A percentile compares a stretch with the other conserved stretches of the same genome.
phyloP scores from a whole-genome alignment of 23 red algal genomes.

The Gracilaria gracilis region DNA sequence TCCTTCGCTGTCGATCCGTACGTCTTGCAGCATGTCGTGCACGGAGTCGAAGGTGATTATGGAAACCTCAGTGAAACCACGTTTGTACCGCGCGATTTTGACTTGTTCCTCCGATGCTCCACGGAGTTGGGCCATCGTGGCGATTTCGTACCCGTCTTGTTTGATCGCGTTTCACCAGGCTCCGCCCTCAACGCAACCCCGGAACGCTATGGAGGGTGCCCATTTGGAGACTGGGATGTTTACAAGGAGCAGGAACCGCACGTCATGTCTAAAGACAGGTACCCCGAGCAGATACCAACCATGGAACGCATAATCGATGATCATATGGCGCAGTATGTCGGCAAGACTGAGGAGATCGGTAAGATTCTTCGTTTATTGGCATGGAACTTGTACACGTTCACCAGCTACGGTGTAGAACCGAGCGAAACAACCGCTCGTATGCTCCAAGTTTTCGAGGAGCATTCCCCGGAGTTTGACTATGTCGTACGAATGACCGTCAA shows the following conservation, averaged over 20 bases:
- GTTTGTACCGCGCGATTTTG: background rate
- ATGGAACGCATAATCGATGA: constrained; percentile 33
- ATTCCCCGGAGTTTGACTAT: constrained; percentile 23
- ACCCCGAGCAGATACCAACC: background rate
- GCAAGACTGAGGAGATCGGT: constrained; percentile 27
- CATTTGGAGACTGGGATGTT: constrained; percentile 13
- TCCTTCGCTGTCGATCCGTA: constrained; percentile 13
- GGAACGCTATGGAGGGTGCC: constrained; percentile 13
- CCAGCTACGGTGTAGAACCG: constrained; percentile 10
- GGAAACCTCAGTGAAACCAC: background rate
- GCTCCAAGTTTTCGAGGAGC: background rate
- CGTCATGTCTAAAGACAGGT: constrained; percentile 7
- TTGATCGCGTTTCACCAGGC: background rate
- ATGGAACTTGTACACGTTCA: constrained; percentile 30
- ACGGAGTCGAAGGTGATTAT: background rate
- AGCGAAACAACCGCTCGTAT: constrained; percentile 5
- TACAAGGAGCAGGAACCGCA: constrained; percentile 1
- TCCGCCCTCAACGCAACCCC: background rate
- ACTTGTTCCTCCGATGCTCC: constrained; percentile 10
- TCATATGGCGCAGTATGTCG: constrained; percentile 14
- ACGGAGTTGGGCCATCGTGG: constrained; percentile 17
- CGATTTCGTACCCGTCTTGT: background rate
- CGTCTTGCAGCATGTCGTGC: background rate
- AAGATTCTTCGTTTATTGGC: constrained; percentile 1
- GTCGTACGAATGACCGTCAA: background rate